phyloP scores from a whole-genome alignment of 495 filamentous ascomycete species.

The Eremomyces bilateralis region DNA sequence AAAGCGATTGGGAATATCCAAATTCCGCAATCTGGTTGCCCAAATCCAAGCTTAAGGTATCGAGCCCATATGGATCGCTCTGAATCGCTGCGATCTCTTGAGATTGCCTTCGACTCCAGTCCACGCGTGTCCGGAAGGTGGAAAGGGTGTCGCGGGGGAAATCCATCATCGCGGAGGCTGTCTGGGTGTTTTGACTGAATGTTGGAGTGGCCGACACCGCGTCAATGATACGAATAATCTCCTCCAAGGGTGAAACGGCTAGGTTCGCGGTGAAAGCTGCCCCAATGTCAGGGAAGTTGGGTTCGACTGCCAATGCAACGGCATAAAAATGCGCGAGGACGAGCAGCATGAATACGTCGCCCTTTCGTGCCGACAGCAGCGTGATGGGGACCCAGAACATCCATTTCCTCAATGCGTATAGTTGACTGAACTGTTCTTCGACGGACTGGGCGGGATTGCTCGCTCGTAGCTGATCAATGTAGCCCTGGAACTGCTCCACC shows the following conservation, averaged over 20 bases:
- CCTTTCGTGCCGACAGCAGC: conserved; percentile 34
- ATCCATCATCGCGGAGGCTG: conserved; percentile 16
- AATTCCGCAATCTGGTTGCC: conserved; percentile 13
- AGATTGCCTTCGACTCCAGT: conserved; percentile 13
- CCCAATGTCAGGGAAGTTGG: conserved; percentile 75
- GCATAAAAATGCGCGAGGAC: conserved; percentile 85
- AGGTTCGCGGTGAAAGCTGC: conserved; percentile 35
- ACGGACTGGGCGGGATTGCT: conserved; percentile 50
- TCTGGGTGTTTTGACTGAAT: conserved; percentile 11
- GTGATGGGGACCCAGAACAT: conserved; percentile 81
- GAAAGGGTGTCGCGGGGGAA: conserved; percentile 13
- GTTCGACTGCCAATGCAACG: conserved; percentile 65
- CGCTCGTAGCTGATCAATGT: conserved; percentile 56
- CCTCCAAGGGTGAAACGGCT: conserved; percentile 17
- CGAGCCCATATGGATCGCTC: conserved; percentile 7
- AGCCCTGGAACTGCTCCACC: conserved; percentile 57
- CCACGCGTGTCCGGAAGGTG: conserved; percentile 11
- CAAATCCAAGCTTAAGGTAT: conserved; percentile 13
- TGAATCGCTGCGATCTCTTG: conserved; percentile 6
- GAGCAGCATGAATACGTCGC: conserved; percentile 45
- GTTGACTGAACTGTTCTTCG: conserved; percentile 66
- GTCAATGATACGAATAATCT: conserved; percentile 17
- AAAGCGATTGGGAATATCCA: conserved; percentile 15
- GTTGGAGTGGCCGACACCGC: conserved; percentile 13
- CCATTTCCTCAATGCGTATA: conserved; percentile 73